Base-by-base conservation (phyloP, 83 land plant genomes). In the Diphasiastrum complanatum region DNA sequence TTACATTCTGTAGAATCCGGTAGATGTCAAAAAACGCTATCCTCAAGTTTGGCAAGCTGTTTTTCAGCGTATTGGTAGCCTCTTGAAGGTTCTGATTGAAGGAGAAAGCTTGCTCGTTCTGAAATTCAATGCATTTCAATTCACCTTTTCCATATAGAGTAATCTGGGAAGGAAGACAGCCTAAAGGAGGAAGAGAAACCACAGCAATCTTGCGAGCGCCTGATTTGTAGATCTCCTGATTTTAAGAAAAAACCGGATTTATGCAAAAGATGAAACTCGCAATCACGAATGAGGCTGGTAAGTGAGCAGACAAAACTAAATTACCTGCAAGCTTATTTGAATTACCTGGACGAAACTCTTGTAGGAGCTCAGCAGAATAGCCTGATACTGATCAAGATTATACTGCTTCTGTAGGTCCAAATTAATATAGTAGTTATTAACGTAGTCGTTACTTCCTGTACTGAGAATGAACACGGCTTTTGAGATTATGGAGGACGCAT, bases 201-300 rank as follows among this genome's bases (percentile, higher is more conserved):
- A 62, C 56, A 3, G 65, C 53, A 18, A 62, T 62, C 27, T 47
- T 62, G 4, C 65, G 56, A 16, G 61, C 65, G 16, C 65, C 65
- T 27, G 14, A 16, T 5, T 46, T 24, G 60, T 62, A 62, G 4
- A 62, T 5, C 28, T 47, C 59, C 65, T 62, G 65, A 3, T n/a
- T n/a, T n/a, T n/a, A n/a, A n/a, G n/a, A n/a, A n/a, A n/a, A n/a
- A n/a, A n/a, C n/a, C n/a, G n/a, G n/a, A n/a, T n/a, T n/a, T n/a
- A n/a, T 4, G 5, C 5, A 19, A 47, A 5, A 47, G 23, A 5
- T 18, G 5, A 47, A 18, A 47, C 4, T n/a, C 12, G 18, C 51
- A 24, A n/a, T 19, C 51, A 47, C 5, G 23, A 5, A 5, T 24
- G 24, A 47, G n/a, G 4, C 5, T 5, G 23, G 23, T 19, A n/a